These are phyloP conservation scores for Trichoderma sp. DNA, from an alignment of 2,329 filamentous ascomycete species.

Conservation along the genomic window DNA sequence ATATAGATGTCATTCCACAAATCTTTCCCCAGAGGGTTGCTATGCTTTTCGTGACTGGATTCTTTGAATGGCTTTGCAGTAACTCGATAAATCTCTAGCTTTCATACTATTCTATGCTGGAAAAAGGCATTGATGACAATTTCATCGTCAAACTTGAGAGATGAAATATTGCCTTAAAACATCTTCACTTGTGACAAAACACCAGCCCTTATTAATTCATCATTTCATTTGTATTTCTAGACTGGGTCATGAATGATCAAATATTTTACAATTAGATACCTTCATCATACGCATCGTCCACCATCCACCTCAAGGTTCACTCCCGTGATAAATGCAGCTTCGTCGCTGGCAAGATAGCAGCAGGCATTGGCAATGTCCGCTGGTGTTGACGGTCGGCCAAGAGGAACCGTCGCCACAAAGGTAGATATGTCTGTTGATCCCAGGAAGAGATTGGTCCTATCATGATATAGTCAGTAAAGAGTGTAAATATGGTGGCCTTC, in stretches of 20 bases:
- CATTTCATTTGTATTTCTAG: neutral
- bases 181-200: neutral
- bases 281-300: slow-evolving; percentile 27
- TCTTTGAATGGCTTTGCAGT: neutral
- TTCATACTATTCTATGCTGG: no score
- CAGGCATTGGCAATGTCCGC: slow-evolving; percentile 69
- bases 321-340: slow-evolving; percentile 70
- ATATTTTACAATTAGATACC: neutral
- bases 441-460: slow-evolving; percentile 49
- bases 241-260: neutral
- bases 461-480: neutral
- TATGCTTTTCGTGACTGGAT: neutral
- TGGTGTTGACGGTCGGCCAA: slow-evolving; percentile 54
- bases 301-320: slow-evolving; percentile 58
- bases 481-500: neutral
- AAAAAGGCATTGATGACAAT: neutral
- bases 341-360: slow-evolving; percentile 67
- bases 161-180: neutral
- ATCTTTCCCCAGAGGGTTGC: neutral
- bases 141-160: neutral
- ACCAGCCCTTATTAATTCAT: neutral
- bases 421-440: slow-evolving; percentile 57
- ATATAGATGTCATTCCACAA: neutral
- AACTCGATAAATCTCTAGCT: neutral
- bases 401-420: slow-evolving; percentile 53